phyloP scores from a whole-genome alignment of 805 yeast genomes.

The Spathaspora arborariae region DNA sequence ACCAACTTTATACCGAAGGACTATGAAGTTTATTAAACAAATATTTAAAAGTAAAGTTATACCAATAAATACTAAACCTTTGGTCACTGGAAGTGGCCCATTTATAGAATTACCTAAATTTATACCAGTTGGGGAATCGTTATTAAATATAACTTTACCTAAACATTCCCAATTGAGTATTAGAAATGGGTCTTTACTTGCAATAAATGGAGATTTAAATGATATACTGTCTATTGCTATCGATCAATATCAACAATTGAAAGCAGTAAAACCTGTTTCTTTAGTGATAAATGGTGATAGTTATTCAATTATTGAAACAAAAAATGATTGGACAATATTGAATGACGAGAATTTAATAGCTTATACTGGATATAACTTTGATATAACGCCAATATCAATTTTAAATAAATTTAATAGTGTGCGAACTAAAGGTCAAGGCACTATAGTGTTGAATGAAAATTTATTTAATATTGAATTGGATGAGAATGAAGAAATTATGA shows the following conservation, averaged over 20 bases:
- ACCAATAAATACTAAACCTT: slow-evolving; percentile 4
- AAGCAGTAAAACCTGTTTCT: slow-evolving; percentile 12
- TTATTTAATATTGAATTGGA: slow-evolving; percentile 31
- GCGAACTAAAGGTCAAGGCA: slow-evolving; percentile 35
- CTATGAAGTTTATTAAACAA: neutral
- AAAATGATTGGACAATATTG: slow-evolving; percentile 40
- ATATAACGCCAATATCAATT: slow-evolving; percentile 10
- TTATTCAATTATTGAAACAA: slow-evolving; percentile 36
- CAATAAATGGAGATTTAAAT: slow-evolving; percentile 40
- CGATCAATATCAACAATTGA: slow-evolving; percentile 12
- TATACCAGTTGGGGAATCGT: slow-evolving; percentile 36
- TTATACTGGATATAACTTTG: slow-evolving; percentile 43
- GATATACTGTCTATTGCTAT: neutral
- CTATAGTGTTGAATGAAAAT: slow-evolving; percentile 37
- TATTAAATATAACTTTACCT: slow-evolving; percentile 44
- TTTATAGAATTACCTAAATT: slow-evolving; percentile 42
- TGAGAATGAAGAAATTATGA: slow-evolving; percentile 33
- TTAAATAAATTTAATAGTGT: slow-evolving; percentile 21
- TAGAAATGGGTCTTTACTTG: slow-evolving; percentile 37
- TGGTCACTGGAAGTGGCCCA: slow-evolving; percentile 41
- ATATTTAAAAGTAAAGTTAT: neutral
- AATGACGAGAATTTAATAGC: slow-evolving; percentile 38
- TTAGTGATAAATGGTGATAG: slow-evolving; percentile 31
- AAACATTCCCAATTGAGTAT: slow-evolving; percentile 33
- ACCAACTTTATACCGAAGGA: neutral